Base-by-base conservation (phyloP, 1,284 basidiomycete genomes). In the Ganoderma lingzhi region DNA sequence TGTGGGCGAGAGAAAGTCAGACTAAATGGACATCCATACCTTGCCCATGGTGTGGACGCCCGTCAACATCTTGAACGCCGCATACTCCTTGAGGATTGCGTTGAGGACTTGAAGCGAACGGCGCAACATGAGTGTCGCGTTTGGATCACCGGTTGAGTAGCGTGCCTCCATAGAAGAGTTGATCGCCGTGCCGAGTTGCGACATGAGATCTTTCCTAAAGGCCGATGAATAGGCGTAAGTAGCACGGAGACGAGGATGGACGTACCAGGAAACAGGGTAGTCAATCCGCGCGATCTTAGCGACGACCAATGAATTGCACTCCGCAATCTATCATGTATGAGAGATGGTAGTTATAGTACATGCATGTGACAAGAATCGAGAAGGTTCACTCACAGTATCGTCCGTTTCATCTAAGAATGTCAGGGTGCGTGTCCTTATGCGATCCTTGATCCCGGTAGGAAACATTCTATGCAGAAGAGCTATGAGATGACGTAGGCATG, bases 231-330 rank as follows among this genome's bases (percentile, higher is more conserved):
- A 45, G 2, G 32, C 48, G 12, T 23, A n/a, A 65, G 8, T 17
- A 28, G 14, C 15, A 48, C n/a, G n/a, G 3, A 6, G 17, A 9
- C 42, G 32, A 12, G 59, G 53, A 78, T 30, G 9, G 39, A 76
- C 79, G 41, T 70, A 92, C 93, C 93, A 95, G 61, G 82, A 82
- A 53, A 77, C 80, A 14, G 93, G 93, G 77, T 86, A 94, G 76
- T 95, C 93, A 39, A 85, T 78, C 59, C 94, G 87, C 12, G 93
- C 88, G 65, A 94, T 87, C 77, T 90, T 94, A 8, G 87, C 83
- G 5, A 93, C 84, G 39, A 93, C 88, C 41, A 90, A 75, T 74
- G 91, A 85, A 72, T 94, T 95, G 75, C 89, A 93, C 68, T 90
- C 83, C 37, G 91, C 87, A 70, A 95, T 92, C 93, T 94, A 72